These are phyloP conservation scores for Geranium rotundifolium DNA, from an alignment of 345 rosid species.

Conservation along the genomic window DNA sequence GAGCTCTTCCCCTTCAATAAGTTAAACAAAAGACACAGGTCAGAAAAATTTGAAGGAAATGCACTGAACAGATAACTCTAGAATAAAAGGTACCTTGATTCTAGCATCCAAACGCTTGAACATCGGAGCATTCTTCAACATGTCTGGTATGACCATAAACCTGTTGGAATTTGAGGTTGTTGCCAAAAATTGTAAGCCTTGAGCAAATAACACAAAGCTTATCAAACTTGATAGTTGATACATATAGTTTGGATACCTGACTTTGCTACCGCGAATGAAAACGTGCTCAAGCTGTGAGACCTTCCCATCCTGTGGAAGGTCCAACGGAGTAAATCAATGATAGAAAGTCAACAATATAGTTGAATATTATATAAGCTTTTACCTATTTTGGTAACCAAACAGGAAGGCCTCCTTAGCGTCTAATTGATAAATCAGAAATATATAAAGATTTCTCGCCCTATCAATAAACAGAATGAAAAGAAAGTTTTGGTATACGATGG, in stretches of 20 bases:
- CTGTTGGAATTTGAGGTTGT: constrained; percentile 21
- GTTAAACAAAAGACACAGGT: background rate
- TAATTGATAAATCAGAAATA: too few species aligned
- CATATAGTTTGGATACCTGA: constrained; percentile 40
- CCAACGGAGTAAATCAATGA: background rate
- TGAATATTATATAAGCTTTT: too few species aligned
- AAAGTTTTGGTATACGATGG: too few species aligned
- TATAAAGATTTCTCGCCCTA: too few species aligned
- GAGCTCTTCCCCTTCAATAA: constrained; percentile 31
- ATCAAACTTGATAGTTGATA: too few species aligned
- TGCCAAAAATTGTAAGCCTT: too few species aligned
- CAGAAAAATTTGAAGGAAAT: constrained; percentile 1
- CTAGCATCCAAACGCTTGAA: constrained; percentile 82
- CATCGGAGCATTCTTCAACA: constrained; percentile 97
- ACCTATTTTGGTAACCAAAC: too few species aligned
- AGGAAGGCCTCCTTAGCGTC: too few species aligned
- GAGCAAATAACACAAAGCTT: too few species aligned
- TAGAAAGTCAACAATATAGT: background rate
- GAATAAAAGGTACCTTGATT: constrained; percentile 45
- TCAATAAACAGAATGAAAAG: too few species aligned
- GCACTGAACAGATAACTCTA: constrained; percentile 1
- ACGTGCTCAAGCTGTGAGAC: constrained; percentile 97
- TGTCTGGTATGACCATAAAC: constrained; percentile 99
- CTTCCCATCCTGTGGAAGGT: constrained; percentile 66
- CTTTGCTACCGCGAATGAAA: constrained; percentile 95